These are phyloP conservation scores for Ogataea ramenticola DNA, from an alignment of 805 yeast genomes.

Conservation along the genomic window DNA sequence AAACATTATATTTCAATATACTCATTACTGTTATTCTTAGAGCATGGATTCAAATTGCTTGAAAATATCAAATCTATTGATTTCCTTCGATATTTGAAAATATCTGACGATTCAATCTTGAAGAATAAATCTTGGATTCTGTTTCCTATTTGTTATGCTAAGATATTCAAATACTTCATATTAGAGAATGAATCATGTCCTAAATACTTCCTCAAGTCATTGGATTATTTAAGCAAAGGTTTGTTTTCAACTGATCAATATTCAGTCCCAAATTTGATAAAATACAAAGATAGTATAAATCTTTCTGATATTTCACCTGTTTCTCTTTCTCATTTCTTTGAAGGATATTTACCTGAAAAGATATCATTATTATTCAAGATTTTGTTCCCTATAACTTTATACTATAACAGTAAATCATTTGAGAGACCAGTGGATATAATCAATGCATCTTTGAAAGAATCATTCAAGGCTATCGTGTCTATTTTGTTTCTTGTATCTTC, in stretches of 20 bases:
- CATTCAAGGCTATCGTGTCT: conserved; percentile 7
- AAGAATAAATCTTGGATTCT: conserved; percentile 13
- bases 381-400: conserved; percentile 8
- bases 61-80: conserved; percentile 2
- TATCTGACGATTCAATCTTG: background rate
- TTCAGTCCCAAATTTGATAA: background rate
- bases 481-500: conserved; percentile 6
- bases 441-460: conserved; percentile 2
- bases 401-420: conserved; percentile 2
- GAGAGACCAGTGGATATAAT: conserved; percentile 4
- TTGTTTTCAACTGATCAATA: background rate
- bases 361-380: conserved; percentile 7
- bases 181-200: conserved; percentile 11
- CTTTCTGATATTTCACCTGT: background rate
- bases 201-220: conserved; percentile 7
- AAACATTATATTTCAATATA: conserved; percentile 13
- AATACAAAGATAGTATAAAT: background rate
- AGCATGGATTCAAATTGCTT: conserved; percentile 13
- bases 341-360: conserved; percentile 6
- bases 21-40: conserved; percentile 7
- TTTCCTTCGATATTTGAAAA: background rate
- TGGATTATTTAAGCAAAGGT: conserved; percentile 4
- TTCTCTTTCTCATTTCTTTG: background rate
- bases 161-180: conserved; percentile 8
- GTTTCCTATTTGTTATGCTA: conserved; percentile 14